A percentile compares a stretch with the other conserved stretches of the same genome.
These are phyloP conservation scores for Fusarium sp. DNA, from an alignment of 2,329 filamentous ascomycete genomes.

Conservation along the genomic window DNA sequence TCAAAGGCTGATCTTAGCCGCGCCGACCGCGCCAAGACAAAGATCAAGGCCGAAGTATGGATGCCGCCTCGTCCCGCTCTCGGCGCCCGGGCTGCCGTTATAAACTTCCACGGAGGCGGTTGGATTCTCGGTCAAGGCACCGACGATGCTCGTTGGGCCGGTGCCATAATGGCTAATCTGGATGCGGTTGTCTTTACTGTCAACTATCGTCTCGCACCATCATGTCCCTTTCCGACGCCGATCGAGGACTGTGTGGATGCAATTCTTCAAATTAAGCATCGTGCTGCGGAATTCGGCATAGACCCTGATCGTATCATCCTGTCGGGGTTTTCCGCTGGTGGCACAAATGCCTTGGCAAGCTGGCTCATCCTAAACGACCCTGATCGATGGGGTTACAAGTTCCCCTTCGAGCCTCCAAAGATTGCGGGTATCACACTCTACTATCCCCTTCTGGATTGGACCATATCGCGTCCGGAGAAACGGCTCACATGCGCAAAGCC, in stretches of 20 bases:
- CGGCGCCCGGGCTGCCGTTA: slow-evolving; percentile 64
- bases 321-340: slow-evolving; percentile 75
- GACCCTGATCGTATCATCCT: slow-evolving; percentile 68
- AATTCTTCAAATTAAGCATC: slow-evolving; percentile 68
- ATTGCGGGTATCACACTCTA: slow-evolving; percentile 68
- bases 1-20: slow-evolving; percentile 51
- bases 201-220: slow-evolving; percentile 76
- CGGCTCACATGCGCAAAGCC: slow-evolving; percentile 65
- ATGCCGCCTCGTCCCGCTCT: slow-evolving; percentile 52
- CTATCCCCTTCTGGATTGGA: slow-evolving; percentile 74
- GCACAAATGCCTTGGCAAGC: slow-evolving; percentile 64
- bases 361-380: slow-evolving; percentile 62
- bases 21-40: slow-evolving; percentile 50
- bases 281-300: slow-evolving; percentile 68
- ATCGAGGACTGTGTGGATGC: slow-evolving; percentile 76
- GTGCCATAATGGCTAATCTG: slow-evolving; percentile 63
- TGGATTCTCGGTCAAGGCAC: slow-evolving; percentile 73
- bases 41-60: slow-evolving; percentile 62
- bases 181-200: slow-evolving; percentile 72
- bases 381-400: slow-evolving; percentile 54
- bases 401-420: slow-evolving; percentile 56
- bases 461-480: slow-evolving; percentile 66
- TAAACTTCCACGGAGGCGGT: slow-evolving; percentile 77
- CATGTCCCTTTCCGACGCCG: slow-evolving; percentile 72
- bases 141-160: slow-evolving; percentile 72